Conservation (phyloP, 306 rosid genomes). For the Albizia julibrissin region DNA sequence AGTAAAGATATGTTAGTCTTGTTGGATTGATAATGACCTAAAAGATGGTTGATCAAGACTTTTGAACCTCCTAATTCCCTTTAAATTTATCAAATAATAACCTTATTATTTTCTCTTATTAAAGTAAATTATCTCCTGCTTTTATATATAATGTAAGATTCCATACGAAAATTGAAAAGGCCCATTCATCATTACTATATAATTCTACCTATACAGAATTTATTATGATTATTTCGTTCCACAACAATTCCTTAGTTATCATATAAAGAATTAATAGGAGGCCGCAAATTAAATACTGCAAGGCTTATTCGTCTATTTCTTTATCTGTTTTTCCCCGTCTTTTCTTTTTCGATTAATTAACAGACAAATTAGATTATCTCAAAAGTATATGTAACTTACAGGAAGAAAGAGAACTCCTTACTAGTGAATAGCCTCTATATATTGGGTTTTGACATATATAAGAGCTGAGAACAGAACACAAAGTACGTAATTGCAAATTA, state of each 20-base stretch:
- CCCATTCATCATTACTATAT: background rate
- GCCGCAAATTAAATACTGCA: too few relatives aligned
- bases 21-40: background rate
- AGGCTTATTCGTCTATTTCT: too few relatives aligned
- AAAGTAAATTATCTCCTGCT: background rate
- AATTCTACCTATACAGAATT: background rate
- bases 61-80: background rate
- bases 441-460: background rate
- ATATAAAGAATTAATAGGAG: background rate
- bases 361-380: too few relatives aligned
- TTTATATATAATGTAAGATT: background rate
- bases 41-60: background rate
- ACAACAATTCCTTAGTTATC: background rate
- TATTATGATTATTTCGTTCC: background rate
- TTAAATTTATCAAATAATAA: background rate
- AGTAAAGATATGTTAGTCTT: background rate
- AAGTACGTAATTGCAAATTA: background rate
- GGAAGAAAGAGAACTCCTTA: background rate
- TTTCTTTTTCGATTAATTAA: too few relatives aligned
- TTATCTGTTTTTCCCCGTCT: background rate
- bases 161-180: background rate
- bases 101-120: background rate
- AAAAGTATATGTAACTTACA: background rate
- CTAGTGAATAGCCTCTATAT: background rate
- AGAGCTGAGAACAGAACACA: background rate